Conservation (phyloP, 2,329 filamentous ascomycete genomes). For the Exserohilum turcica region DNA sequence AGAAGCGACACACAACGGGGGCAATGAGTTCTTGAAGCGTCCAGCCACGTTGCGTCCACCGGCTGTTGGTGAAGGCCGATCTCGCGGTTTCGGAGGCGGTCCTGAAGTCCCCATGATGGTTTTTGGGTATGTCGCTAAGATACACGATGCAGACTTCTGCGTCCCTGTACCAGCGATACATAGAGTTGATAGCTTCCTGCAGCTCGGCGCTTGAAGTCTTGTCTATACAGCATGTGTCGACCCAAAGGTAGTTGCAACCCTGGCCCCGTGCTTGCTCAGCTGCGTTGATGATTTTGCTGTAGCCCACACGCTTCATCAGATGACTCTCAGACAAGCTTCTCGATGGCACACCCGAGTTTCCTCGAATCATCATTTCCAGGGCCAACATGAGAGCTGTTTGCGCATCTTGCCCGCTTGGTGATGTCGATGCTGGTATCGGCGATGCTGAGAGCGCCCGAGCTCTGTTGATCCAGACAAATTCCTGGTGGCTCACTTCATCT, state of each 20-base stretch:
- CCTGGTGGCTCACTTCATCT: slow-evolving; percentile 24
- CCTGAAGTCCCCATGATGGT: slow-evolving; percentile 2
- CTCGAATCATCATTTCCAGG: slow-evolving; percentile 27
- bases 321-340: slow-evolving; percentile 19
- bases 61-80: slow-evolving; percentile 22
- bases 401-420: slow-evolving; percentile 12
- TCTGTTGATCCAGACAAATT: slow-evolving; percentile 25
- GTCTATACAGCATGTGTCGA: slow-evolving; percentile 35
- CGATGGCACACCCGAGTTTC: slow-evolving; percentile 8
- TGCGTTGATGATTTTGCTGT: slow-evolving; percentile 26
- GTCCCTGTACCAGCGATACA: slow-evolving; percentile 34
- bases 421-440: slow-evolving; percentile 1
- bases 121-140: slow-evolving; percentile 22
- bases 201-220: slow-evolving; percentile 30
- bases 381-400: slow-evolving; percentile 22
- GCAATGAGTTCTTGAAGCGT: slow-evolving; percentile 40
- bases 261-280: slow-evolving; percentile 16
- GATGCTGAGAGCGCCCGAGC: slow-evolving; percentile 15
- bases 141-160: slow-evolving; percentile 28
- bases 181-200: slow-evolving; percentile 34
- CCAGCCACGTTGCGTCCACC: slow-evolving; percentile 38
- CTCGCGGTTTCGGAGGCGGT: slow-evolving; percentile 21
- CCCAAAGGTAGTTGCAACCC: slow-evolving; percentile 29
- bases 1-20: slow-evolving; percentile 31
- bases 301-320: slow-evolving; percentile 23